Evolutionary conservation across 352 stramenopile genomes (phyloP), one percentile per base, ranked within the genome.

Genomic region (Phytophthora vignae): DNA sequence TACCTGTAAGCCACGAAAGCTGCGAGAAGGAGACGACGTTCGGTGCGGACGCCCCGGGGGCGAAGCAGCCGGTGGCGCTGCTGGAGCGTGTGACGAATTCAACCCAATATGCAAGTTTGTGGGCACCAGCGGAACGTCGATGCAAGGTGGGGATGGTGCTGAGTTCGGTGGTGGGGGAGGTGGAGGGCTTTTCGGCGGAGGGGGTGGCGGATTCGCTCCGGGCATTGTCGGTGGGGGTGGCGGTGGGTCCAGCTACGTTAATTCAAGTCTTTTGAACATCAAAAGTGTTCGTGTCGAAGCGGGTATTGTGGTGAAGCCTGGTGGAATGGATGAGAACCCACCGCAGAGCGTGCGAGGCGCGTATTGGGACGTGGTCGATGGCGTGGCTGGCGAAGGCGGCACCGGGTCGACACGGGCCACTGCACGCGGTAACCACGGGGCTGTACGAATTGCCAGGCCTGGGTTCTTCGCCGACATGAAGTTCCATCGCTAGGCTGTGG

Each of bases 391-490:
- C 5, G 73, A 91, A 66, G 87, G 87, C 5, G 87, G 85, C 12
- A 80, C 62, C 10, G 85, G 84, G 7, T 76, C 75, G 5, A 42
- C 63, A 6, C 56, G 19, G 5, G 53, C 40, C 4, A 63, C 73
- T 8, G 77, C 77, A 7, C 61, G 60, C 7, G 87, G 87, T 12
- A 93, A 91, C 58, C 78, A 95, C 55, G 87, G 87, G 9, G 85
- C 79, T 27, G 81, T 93, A 9, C 84, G 87, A 2, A 74, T 93
- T 19, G 87, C 85, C 7, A 76, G 77, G 8, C 69, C 70, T 19
- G 85, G 87, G 0, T 95, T 93, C 59, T 93, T 91, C 69, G 79
- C 87, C 29, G 84, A 95, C 52, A 95, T 95, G 85, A 90, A 91
- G 55, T 80, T 87, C 55, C 70, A 88, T 71, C 73, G 68, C 8